Conservation (phyloP, 768 basidiomycete genomes). For the Amanita thiersii region DNA sequence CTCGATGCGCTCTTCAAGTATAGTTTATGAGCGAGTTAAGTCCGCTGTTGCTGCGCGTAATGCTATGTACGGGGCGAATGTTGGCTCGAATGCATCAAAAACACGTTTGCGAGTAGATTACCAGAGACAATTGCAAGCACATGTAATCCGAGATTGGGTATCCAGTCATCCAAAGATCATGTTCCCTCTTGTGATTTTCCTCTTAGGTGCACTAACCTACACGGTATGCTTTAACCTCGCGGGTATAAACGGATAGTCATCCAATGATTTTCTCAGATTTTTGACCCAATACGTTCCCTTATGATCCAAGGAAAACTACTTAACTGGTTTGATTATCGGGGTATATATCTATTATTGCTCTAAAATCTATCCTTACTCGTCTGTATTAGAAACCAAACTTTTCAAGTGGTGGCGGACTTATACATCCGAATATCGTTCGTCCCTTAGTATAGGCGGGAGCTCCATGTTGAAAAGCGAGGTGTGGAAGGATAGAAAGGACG, state of each 20-base stretch:
- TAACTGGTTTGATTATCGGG: constrained; percentile 76
- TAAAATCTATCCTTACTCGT: background rate
- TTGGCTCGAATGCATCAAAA: constrained; percentile 23
- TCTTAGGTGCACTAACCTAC: constrained; percentile 87
- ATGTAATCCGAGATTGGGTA: constrained; percentile 71
- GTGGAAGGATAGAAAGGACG: constrained; percentile 85
- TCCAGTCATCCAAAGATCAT: constrained; percentile 81
- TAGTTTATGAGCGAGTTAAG: constrained; percentile 55
- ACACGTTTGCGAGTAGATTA: constrained; percentile 48
- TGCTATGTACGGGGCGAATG: constrained; percentile 55
- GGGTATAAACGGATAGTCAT: background rate
- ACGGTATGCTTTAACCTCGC: constrained; percentile 42
- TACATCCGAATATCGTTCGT: constrained; percentile 37
- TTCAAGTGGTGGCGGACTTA: constrained; percentile 71
- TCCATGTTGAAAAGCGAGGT: constrained; percentile 29
- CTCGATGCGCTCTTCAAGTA: constrained; percentile 51
- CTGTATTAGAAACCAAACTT: constrained; percentile 49
- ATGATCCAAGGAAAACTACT: constrained; percentile 78
- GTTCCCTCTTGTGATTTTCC: constrained; percentile 72
- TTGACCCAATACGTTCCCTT: constrained; percentile 83
- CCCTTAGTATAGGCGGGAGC: constrained; percentile 20
- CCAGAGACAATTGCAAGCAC: constrained; percentile 55
- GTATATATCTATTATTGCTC: constrained; percentile 26
- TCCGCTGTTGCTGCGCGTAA: constrained; percentile 82
- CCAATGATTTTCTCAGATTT: constrained; percentile 44